Evolutionary conservation across 805 yeast species (phyloP).

Genomic region (Metschnikowia lochheadii): DNA sequence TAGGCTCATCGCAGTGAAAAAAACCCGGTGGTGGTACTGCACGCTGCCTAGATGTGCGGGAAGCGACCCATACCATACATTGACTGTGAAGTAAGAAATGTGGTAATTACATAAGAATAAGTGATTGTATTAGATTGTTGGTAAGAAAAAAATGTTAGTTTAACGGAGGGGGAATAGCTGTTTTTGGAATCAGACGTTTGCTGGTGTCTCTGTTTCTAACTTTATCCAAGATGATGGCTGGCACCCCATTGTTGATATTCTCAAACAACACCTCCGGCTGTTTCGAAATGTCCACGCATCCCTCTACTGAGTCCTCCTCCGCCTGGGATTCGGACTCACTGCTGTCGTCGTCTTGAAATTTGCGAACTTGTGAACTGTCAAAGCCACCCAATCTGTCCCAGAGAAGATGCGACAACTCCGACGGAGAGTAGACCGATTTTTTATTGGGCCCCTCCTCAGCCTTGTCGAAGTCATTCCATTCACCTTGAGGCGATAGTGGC

Average conservation of each 20-base stretch:
- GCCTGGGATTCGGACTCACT: slow-evolving; percentile 8
- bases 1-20: slow-evolving; percentile 18
- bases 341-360: slow-evolving; percentile 19
- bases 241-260: slow-evolving; percentile 35
- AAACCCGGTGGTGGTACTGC: slow-evolving; percentile 9
- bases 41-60: slow-evolving; percentile 2
- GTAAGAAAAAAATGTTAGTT: not conserved
- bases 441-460: slow-evolving; percentile 40
- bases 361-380: slow-evolving; percentile 33
- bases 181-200: slow-evolving; percentile 23
- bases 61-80: not conserved
- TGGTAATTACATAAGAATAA: too few relatives aligned
- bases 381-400: slow-evolving; percentile 44
- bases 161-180: slow-evolving; percentile 33
- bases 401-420: slow-evolving; percentile 38
- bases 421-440: slow-evolving; percentile 32
- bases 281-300: slow-evolving; percentile 21
- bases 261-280: slow-evolving; percentile 37
- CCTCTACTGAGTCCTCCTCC: not conserved
- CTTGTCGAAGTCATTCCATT: slow-evolving; percentile 41
- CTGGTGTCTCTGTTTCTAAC: slow-evolving; percentile 18
- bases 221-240: slow-evolving; percentile 38
- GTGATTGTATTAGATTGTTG: too few relatives aligned
- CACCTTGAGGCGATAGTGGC: slow-evolving; percentile 42
- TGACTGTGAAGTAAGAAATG: not conserved